These are phyloP conservation scores for Penicillium rolfsii DNA, from an alignment of 2,329 filamentous ascomycete species.

Conservation along the genomic window DNA sequence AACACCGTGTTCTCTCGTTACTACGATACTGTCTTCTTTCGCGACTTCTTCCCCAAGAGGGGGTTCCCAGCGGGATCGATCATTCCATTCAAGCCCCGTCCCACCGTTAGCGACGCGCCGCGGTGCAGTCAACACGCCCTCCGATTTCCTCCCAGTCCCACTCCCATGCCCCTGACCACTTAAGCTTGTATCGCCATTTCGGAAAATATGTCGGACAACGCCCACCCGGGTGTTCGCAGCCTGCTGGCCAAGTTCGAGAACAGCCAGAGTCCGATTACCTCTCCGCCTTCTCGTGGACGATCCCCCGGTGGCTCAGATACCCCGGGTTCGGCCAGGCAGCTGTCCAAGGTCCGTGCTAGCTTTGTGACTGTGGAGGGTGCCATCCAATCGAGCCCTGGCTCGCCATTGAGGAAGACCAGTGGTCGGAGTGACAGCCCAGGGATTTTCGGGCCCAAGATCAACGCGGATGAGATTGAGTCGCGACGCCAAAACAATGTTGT, in stretches of 20 bases:
- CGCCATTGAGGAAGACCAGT: conserved; percentile 48
- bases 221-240: conserved; percentile 64
- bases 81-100: background rate
- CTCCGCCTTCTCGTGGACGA: conserved; percentile 70
- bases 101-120: conserved; percentile 9
- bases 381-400: conserved; percentile 46
- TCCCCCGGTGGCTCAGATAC: conserved; percentile 60
- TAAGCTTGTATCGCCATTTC: conserved; percentile 4
- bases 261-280: conserved; percentile 61
- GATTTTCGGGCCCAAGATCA: conserved; percentile 38
- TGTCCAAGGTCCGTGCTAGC: conserved; percentile 74
- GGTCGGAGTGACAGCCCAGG: conserved; percentile 39
- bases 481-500: conserved; percentile 33
- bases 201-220: conserved; percentile 28
- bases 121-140: conserved; percentile 14
- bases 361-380: conserved; percentile 71
- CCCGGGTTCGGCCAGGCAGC: conserved; percentile 56
- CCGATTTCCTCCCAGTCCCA: conserved; percentile 12
- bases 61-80: conserved; percentile 1
- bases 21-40: conserved; percentile 1
- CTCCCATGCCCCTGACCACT: conserved; percentile 24
- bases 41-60: conserved; percentile 1
- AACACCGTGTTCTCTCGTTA: conserved; percentile 23
- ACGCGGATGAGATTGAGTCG: conserved; percentile 37
- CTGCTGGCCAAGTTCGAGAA: conserved; percentile 81